These are phyloP conservation scores for Breynia disticha DNA, from an alignment of 441 rosid species.

Conservation along the genomic window DNA sequence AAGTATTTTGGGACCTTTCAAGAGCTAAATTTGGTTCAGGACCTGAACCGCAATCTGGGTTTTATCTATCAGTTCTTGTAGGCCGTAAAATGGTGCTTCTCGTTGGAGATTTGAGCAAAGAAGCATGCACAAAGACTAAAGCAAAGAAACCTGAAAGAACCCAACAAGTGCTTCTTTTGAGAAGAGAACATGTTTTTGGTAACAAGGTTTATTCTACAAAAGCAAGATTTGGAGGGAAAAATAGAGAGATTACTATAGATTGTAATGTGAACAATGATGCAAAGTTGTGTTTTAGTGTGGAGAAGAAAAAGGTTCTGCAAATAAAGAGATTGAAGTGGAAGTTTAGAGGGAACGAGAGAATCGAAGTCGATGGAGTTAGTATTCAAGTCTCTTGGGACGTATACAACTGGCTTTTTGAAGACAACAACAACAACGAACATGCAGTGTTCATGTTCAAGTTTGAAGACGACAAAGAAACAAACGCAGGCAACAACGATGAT, in stretches of 20 bases:
- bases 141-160: constrained; percentile 27
- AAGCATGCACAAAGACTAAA: constrained; percentile 42
- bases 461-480: constrained; percentile 18
- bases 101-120: constrained; percentile 54
- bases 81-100: constrained; percentile 52
- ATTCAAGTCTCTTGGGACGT: constrained; percentile 89
- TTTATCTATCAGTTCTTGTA: constrained; percentile 57
- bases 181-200: constrained; percentile 74
- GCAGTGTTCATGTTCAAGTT: constrained; percentile 81
- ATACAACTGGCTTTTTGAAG: constrained; percentile 79
- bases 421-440: constrained; percentile 25
- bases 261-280: constrained; percentile 54
- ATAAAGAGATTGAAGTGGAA: constrained; percentile 79
- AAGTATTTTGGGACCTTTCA: constrained; percentile 72
- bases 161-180: constrained; percentile 43
- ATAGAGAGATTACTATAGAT: constrained; percentile 56
- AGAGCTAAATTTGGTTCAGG: constrained; percentile 65
- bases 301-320: constrained; percentile 44
- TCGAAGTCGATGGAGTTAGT: constrained; percentile 64
- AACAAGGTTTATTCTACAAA: constrained; percentile 46
- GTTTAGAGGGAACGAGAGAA: constrained; percentile 74
- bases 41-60: constrained; percentile 72
- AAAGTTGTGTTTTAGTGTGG: constrained; percentile 38
- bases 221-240: constrained; percentile 58
- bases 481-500: constrained; percentile 1